Base-by-base conservation (phyloP, 1,284 basidiomycete genomes). In the Entoloma clypeatum region DNA sequence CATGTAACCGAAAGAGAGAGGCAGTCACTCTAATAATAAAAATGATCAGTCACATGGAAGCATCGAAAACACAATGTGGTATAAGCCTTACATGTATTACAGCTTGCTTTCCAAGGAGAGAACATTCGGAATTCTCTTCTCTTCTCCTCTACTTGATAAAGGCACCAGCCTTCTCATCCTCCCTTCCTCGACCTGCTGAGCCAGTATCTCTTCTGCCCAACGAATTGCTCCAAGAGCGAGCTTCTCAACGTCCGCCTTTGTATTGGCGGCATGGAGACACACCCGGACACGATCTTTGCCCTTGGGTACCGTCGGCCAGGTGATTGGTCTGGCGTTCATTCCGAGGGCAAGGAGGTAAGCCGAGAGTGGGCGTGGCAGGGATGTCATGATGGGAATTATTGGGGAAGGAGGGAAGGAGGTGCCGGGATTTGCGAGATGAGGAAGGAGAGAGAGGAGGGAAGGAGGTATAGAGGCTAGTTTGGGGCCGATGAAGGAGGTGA, bases 351-450 rank as follows among this genome's bases (percentile, higher is more conserved):
- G 71, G 17, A 93, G 78, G 54, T 79, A 72, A 1, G 74, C 68
- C 0, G 89, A 82, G 16, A 94, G 73, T 0, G 76, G 72, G 0
- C 81, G 83, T 0, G 93, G 86, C 9, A 77, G 68, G 1, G 79
- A 67, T 0, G 91, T 93, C 45, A 94, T 67, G 31, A 97, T 69
- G 0, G 93, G 92, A 40, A 94, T 77, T 47, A 99, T 97, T 0
- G 92, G 92, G 1, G 79, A 70, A 4, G 62, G 59, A 4, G 43
- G 45, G 35, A 26, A 41, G 51, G 26, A 50, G 51, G 42, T 52
- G 55, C 34, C 10, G 35, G 60, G 57, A 23, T 52, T 43, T 21
- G 60, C 61, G 52, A 50, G 60, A 43, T 71, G 64, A 0, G 58
- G 30, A 7, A 71, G 73, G 28, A 76, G 64, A 22, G 66, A 65